A percentile compares a stretch with the other conserved stretches of the same genome.
These are phyloP conservation scores for Pugionium dolabratum DNA, from an alignment of 345 rosid species.

Conservation along the genomic window DNA sequence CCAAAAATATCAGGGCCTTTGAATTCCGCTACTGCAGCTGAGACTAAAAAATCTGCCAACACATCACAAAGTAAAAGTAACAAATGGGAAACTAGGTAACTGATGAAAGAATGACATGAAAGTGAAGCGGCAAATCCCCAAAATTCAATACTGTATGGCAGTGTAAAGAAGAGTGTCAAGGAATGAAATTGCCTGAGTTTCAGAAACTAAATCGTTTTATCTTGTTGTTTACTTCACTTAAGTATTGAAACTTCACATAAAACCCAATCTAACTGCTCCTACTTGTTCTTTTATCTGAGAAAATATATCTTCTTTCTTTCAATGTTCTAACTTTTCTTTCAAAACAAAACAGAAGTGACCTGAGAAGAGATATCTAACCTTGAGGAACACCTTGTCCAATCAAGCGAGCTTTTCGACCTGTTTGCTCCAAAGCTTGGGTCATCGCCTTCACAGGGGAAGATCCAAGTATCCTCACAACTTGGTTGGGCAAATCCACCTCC, in stretches of 20 bases:
- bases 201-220: neutral
- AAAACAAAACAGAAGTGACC: neutral
- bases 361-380: slow-evolving; percentile 52
- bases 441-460: slow-evolving; percentile 67
- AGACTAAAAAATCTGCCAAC: slow-evolving; percentile 72
- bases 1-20: slow-evolving; percentile 88
- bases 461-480: slow-evolving; percentile 85
- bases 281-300: slow-evolving; percentile 22
- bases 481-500: slow-evolving; percentile 79
- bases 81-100: neutral
- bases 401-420: slow-evolving; percentile 76
- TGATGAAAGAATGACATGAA: neutral
- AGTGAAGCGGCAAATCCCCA: neutral
- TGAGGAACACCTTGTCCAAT: slow-evolving; percentile 96
- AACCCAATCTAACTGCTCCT: neutral
- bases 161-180: neutral
- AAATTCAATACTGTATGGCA: neutral
- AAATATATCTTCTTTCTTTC: neutral
- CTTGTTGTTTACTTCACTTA: neutral
- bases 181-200: neutral
- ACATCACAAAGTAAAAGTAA: neutral
- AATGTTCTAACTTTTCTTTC: neutral
- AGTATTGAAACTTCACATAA: neutral
- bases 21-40: slow-evolving; percentile 93
- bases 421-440: slow-evolving; percentile 85